Conservation (phyloP, 495 filamentous ascomycete species). For the Penicillium daleae region DNA sequence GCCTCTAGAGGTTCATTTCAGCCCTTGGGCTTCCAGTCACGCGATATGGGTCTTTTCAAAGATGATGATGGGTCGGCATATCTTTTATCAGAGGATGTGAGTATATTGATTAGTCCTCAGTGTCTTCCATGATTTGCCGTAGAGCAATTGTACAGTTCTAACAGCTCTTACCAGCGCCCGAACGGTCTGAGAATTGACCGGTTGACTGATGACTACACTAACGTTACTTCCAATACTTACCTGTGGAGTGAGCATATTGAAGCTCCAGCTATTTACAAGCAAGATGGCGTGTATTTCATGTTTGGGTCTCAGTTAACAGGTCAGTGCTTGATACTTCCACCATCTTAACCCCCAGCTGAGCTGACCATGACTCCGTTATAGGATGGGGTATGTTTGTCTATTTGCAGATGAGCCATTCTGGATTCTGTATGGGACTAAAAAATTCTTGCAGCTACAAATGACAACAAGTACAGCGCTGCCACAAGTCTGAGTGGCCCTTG, state of each 20-base stretch:
- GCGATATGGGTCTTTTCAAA: conserved; percentile 67
- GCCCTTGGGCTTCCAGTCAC: conserved; percentile 56
- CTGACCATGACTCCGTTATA: neutral
- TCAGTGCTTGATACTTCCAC: conserved; percentile 15
- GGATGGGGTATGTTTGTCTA: neutral
- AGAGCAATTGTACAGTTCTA: neutral
- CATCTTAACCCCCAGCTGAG: neutral
- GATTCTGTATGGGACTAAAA: neutral
- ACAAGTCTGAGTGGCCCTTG: conserved; percentile 52
- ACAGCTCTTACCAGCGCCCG: neutral
- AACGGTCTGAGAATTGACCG: conserved; percentile 1
- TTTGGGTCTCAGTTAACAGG: conserved; percentile 54
- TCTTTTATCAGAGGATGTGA: conserved; percentile 64
- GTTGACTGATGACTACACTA: conserved; percentile 3
- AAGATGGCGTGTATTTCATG: conserved; percentile 54
- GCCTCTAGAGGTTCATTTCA: conserved; percentile 20
- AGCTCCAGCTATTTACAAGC: conserved; percentile 53
- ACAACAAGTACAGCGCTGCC: conserved; percentile 58
- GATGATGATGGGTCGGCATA: conserved; percentile 64
- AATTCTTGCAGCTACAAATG: conserved; percentile 43
- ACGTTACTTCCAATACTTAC: conserved; percentile 41
- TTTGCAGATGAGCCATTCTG: neutral
- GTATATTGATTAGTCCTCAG: neutral
- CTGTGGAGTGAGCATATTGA: conserved; percentile 51
- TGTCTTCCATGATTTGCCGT: neutral